Evolutionary conservation across 1,139 yeast genomes (phyloP), one percentile per base, ranked within the genome.

Genomic region (Scheffersomyces titani): DNA sequence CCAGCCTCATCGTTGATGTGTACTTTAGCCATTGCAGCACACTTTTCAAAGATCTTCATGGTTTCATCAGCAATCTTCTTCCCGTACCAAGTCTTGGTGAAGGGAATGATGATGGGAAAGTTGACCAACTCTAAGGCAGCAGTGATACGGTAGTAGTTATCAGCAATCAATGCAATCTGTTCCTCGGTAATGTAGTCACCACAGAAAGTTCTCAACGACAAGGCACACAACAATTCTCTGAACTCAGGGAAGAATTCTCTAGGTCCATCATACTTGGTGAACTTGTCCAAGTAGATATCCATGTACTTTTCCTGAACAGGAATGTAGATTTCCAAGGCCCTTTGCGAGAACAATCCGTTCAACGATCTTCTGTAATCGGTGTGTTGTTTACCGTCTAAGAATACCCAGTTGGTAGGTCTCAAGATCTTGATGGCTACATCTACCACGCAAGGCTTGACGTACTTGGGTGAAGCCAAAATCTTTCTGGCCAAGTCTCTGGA

Each of bases 21-120:
- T 58, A 82, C 82, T 73, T 93, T 93, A 57, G 98, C 90, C 84
- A 80, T 84, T 62, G 83, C 92, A 47, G 99, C 97, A 77, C 98
- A 93, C 45, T 76, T 76, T 69, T 88, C 97, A 66, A 94, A 92
- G 67, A 91, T 88, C 69, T 86, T 87, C 98, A 94, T 93, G 47
- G 97, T 92, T 78, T 88, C 85, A 72, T 94, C 97, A 57, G 98
- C 97, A 67, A 93, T 89, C 71, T 83, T 86, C 79, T 90, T 89
- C 64, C 99, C 99, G 75, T 93, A 92, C 99, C 99, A 94, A 50
- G 98, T 89, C 78, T 92, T 94, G 61, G 99, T 92, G 81, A 83
- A 94, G 44, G 99, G 99, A 57, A 94, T 74, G 61, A 94, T 93
- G 66, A 94, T 90, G 62, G 99, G 99, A 86, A 94, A 94, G 79